A percentile compares a stretch with the other conserved stretches of the same genome.
These are phyloP conservation scores for Elaphomyces granulatus DNA, from an alignment of 495 filamentous ascomycete species.

Conservation along the genomic window DNA sequence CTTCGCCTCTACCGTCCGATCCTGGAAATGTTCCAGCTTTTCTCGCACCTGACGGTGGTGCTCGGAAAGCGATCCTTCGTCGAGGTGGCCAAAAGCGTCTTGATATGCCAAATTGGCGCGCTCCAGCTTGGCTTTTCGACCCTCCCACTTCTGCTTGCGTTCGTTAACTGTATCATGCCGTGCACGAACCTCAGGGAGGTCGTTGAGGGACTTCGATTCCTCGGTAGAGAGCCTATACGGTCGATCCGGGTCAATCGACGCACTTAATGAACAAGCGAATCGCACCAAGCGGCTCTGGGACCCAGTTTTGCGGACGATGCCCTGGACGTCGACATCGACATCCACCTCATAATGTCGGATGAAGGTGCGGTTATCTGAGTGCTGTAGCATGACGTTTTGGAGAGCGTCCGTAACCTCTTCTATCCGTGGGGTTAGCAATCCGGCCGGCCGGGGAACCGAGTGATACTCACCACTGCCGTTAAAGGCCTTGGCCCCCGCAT, in stretches of 20 bases:
- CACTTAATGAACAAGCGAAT: constrained; percentile 15
- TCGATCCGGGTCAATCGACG: constrained; percentile 14
- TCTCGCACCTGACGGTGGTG: constrained; percentile 3
- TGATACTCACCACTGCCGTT: constrained; percentile 12
- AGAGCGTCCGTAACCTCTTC: constrained; percentile 19
- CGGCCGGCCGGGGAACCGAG: neutral
- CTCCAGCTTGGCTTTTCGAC: constrained; percentile 1
- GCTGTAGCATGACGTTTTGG: constrained; percentile 22
- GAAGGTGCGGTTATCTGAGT: constrained; percentile 17
- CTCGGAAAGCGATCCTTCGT: constrained; percentile 3
- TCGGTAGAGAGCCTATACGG: constrained; percentile 13
- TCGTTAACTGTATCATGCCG: constrained; percentile 8
- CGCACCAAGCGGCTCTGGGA: constrained; percentile 18
- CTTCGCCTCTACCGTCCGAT: constrained; percentile 11
- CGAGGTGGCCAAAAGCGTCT: constrained; percentile 3
- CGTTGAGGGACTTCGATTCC: constrained; percentile 13
- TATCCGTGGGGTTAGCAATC: constrained; percentile 6
- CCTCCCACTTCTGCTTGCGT: constrained; percentile 4
- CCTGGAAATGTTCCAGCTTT: constrained; percentile 3
- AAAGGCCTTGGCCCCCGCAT: constrained; percentile 9
- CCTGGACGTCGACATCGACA: constrained; percentile 20
- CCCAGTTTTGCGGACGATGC: constrained; percentile 15
- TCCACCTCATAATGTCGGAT: constrained; percentile 19
- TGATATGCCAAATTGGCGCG: constrained; percentile 1
- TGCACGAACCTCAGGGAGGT: constrained; percentile 7